Percentiles rank a stretch among this genome's conserved stretches.
Conservation (phyloP, 345 rosid species). For the Passiflora organensis region DNA sequence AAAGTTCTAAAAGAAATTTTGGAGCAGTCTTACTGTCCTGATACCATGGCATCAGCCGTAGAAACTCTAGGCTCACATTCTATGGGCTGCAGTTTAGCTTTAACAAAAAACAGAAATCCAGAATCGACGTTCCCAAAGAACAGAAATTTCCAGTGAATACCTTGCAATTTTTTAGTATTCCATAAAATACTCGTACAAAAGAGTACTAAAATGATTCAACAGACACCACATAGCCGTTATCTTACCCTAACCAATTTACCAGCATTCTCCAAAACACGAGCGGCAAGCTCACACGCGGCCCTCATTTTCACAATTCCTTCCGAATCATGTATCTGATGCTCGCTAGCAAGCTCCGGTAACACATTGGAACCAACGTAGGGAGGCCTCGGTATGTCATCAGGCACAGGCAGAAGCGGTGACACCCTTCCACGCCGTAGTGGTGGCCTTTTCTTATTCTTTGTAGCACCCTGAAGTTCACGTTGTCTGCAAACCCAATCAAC, state of each 20-base stretch:
- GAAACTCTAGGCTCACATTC: too few relatives aligned
- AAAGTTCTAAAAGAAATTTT: too few relatives aligned
- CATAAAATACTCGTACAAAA: too few relatives aligned
- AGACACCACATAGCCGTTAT: too few relatives aligned
- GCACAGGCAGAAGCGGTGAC: conserved; percentile 69
- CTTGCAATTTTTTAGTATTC: too few relatives aligned
- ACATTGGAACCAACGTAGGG: conserved; percentile 53
- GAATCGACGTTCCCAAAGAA: too few relatives aligned
- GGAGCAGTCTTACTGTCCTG: too few relatives aligned
- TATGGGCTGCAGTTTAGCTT: too few relatives aligned
- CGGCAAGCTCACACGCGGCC: conserved; percentile 93
- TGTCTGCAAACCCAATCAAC: conserved; percentile 33
- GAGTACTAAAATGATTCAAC: too few relatives aligned
- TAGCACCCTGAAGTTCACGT: conserved; percentile 43
- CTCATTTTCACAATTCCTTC: conserved; percentile 65
- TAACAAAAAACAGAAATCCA: too few relatives aligned
- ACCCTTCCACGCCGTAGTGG: conserved; percentile 81
- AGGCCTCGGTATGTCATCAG: conserved; percentile 73
- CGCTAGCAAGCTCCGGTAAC: conserved; percentile 60
- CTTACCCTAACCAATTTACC: conserved; percentile 81
- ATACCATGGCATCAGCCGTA: too few relatives aligned
- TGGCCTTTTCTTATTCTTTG: conserved; percentile 43
- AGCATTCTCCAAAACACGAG: conserved; percentile 68
- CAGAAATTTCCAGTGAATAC: too few relatives aligned
- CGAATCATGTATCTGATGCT: conserved; percentile 67